A percentile compares a stretch with the other conserved stretches of the same genome.
phyloP scores from a whole-genome alignment of 176 grass and related monocot genomes.

The Canna indica region DNA sequence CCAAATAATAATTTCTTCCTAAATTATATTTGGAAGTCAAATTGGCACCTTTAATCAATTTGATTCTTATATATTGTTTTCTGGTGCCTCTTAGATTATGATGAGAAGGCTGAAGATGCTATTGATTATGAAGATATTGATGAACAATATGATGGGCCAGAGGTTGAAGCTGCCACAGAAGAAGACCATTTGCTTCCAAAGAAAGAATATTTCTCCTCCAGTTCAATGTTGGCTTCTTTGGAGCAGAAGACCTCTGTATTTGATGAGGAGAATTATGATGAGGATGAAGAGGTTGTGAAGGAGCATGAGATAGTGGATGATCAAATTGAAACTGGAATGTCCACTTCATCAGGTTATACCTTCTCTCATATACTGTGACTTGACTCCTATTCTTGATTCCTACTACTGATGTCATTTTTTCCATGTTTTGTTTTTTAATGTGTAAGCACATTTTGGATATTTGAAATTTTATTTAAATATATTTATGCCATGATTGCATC shows the following conservation, averaged over 20 bases:
- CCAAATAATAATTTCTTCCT: neutral
- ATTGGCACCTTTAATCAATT: neutral
- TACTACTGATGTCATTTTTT: neutral
- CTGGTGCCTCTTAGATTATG: slow-evolving; percentile 56
- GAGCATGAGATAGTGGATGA: slow-evolving; percentile 23
- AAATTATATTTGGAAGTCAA: neutral
- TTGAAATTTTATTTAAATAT: neutral
- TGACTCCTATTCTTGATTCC: neutral
- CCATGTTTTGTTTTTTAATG: neutral
- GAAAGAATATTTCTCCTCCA: slow-evolving; percentile 76
- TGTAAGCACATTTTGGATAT: neutral
- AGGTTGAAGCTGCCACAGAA: slow-evolving; percentile 72
- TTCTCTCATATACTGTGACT: neutral
- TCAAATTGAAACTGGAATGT: slow-evolving; percentile 18
- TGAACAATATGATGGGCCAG: slow-evolving; percentile 99
- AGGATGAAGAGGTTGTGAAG: slow-evolving; percentile 60
- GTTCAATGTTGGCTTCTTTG: slow-evolving; percentile 40
- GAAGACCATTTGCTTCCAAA: slow-evolving; percentile 75
- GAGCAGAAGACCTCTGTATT: slow-evolving; percentile 48
- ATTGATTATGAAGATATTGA: slow-evolving; percentile 97
- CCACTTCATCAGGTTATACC: slow-evolving; percentile 28
- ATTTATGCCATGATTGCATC: neutral
- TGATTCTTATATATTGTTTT: slow-evolving; percentile 19
- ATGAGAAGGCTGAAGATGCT: slow-evolving; percentile 97
- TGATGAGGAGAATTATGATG: slow-evolving; percentile 87